Percentiles rank a stretch among this genome's conserved stretches.
These are phyloP conservation scores for Micractinium conductrix DNA, from an alignment of 139 green algal genomes.

Conservation along the genomic window DNA sequence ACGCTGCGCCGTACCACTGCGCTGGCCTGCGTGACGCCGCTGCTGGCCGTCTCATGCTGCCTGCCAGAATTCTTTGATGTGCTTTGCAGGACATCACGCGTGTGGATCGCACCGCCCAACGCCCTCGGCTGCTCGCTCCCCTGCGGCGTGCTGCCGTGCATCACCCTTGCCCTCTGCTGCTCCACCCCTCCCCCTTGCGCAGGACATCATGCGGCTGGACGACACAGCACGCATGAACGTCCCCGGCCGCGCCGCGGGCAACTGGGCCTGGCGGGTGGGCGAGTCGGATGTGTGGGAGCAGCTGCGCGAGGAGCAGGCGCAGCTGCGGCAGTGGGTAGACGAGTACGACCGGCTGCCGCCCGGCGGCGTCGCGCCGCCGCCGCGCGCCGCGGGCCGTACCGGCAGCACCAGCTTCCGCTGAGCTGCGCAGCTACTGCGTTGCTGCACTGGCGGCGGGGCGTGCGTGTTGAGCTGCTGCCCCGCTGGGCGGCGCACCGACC, in stretches of 20 bases:
- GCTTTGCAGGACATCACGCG: no score
- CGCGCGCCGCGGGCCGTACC: neutral
- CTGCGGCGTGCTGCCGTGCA: no score
- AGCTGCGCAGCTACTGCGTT: neutral
- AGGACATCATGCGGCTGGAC: constrained; percentile 97
- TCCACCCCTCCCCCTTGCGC: constrained; percentile 21
- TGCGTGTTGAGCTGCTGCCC: no score
- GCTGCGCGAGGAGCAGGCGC: constrained; percentile 16
- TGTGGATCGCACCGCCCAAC: neutral
- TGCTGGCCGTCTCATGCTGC: no score
- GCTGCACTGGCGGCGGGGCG: neutral
- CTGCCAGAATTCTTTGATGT: no score
- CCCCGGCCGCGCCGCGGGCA: constrained; percentile 85
- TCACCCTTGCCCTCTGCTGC: neutral
- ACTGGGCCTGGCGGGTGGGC: constrained; percentile 86
- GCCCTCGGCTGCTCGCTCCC: neutral
- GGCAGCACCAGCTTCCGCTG: neutral
- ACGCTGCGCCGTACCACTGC: no score
- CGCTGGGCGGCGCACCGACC: no score
- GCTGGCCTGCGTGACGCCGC: no score
- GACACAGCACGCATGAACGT: constrained; percentile 95
- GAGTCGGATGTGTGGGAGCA: constrained; percentile 18
- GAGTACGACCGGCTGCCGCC: constrained; percentile 20
- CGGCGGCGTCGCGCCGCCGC: neutral
- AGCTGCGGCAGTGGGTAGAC: constrained; percentile 21